A percentile compares a stretch with the other conserved stretches of the same genome.
Conservation (phyloP, 1,284 basidiomycete genomes). For the Leccinum pseudoinsigne region DNA sequence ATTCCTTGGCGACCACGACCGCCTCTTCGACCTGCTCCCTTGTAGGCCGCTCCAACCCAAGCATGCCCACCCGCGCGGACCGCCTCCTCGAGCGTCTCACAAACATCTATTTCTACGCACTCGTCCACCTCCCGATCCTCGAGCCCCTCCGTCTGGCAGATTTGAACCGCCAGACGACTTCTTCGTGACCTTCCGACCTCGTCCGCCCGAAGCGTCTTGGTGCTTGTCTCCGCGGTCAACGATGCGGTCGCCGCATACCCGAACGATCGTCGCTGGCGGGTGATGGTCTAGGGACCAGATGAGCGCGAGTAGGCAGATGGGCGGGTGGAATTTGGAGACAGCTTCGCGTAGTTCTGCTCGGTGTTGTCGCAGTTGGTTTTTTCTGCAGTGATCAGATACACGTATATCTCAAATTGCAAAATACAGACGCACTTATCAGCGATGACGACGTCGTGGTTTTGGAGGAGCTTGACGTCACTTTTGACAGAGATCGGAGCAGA, state of each 20-base stretch:
- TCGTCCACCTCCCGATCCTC: conserved; percentile 61
- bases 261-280: conserved; percentile 58
- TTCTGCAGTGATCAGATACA: conserved; percentile 46
- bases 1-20: conserved; percentile 52
- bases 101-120: conserved; percentile 65
- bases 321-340: conserved; percentile 41
- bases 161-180: conserved; percentile 77
- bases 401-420: neutral
- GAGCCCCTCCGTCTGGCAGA: conserved; percentile 68
- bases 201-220: conserved; percentile 73
- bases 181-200: conserved; percentile 51
- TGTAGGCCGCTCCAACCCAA: conserved; percentile 54
- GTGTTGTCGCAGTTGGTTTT: conserved; percentile 85
- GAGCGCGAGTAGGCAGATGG: conserved; percentile 75
- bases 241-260: conserved; percentile 79
- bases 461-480: conserved; percentile 68
- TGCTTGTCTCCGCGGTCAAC: conserved; percentile 78
- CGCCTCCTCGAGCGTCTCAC: conserved; percentile 53
- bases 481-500: conserved; percentile 75
- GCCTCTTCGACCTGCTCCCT: conserved; percentile 62
- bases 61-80: conserved; percentile 56
- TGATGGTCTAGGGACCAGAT: conserved; percentile 67
- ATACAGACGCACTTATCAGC: conserved; percentile 74
- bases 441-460: conserved; percentile 75
- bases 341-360: conserved; percentile 67